Base-by-base conservation (phyloP, 352 stramenopile genomes). In the Pythium pyrilobum region DNA sequence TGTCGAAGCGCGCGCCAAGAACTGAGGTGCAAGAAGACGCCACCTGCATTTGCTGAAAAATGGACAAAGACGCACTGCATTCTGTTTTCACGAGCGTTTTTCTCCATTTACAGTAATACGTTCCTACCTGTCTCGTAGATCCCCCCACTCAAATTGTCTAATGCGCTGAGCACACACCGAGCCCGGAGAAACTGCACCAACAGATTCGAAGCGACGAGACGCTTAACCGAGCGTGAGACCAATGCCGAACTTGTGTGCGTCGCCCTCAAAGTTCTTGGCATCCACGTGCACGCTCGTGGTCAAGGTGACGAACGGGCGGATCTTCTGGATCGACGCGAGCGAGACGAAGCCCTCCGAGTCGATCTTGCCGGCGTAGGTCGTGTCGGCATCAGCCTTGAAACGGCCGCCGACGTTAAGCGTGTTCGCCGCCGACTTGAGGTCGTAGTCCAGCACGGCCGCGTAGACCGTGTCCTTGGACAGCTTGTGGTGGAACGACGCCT, bases 171-270 rank as follows among this genome's bases (percentile, higher is more conserved):
- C 42, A 47, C 48, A 47, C 48, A 28, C 29, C 24, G 48, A 47
- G 40, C 48, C 38, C 27, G 34, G 43, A 42, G 39, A 44, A 13
- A 44, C n/a, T 39, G 18, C 32, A 16, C 50, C 36, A 16, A 37
- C 43, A 52, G 51, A 44, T 51, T 43, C 33, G 48, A 53, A 39
- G 24, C 36, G 44, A 61, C 44, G 34, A 52, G 18, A 59, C 50
- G 40, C 51, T 83, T 89, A 91, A 46, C 81, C 81, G 32, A 92
- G 72, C 21, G 78, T 89, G 56, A 92, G 63, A 38, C 81, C 78
- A 15, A 92, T 56, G 31, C 81, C 81, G 61, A 92, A 92, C 79
- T 92, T 92, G 79, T 92, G 81, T 41, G 81, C 73, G 61, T 92
- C 79, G 38, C 81, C 77, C 45, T 92, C 81, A 33, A 92, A 89